A percentile compares a stretch with the other conserved stretches of the same genome.
Evolutionary conservation across 2,329 filamentous ascomycete species (phyloP).

Genomic region (Fusarium concolor): DNA sequence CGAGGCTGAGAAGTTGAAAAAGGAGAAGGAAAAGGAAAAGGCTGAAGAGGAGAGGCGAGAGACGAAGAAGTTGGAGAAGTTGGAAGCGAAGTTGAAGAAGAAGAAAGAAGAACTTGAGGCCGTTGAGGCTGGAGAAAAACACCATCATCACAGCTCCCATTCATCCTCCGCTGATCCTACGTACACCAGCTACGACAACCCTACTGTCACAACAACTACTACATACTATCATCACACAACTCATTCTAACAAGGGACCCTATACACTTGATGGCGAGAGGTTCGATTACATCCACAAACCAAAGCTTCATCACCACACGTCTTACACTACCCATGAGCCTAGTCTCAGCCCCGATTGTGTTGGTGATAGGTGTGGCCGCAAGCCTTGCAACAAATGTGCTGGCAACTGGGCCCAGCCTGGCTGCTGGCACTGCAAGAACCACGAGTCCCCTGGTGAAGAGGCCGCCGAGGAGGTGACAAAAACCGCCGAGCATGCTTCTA

Average conservation of each 20-base stretch:
- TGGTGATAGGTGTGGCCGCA: slow-evolving; percentile 40
- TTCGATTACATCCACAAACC: slow-evolving; percentile 33
- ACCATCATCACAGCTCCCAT: slow-evolving; percentile 1
- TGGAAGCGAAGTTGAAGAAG: slow-evolving; percentile 10
- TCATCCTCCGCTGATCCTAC: slow-evolving; percentile 7
- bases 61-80: slow-evolving; percentile 1
- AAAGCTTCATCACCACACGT: slow-evolving; percentile 22
- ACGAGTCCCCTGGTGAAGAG: slow-evolving; percentile 28
- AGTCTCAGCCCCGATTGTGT: slow-evolving; percentile 35
- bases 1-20: slow-evolving; percentile 1
- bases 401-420: slow-evolving; percentile 47
- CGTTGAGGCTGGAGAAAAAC: background rate
- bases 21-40: slow-evolving; percentile 5
- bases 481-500: slow-evolving; percentile 11
- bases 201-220: background rate
- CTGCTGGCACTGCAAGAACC: slow-evolving; percentile 48
- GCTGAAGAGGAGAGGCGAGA: background rate
- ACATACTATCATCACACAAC: slow-evolving; percentile 10
- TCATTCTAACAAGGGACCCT: slow-evolving; percentile 1
- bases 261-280: slow-evolving; percentile 9
- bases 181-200: background rate
- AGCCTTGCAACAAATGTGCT: slow-evolving; percentile 45
- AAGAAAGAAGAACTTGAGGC: slow-evolving; percentile 8
- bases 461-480: slow-evolving; percentile 11
- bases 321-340: slow-evolving; percentile 20